Percentiles rank a stretch among this genome's conserved stretches.
These are phyloP conservation scores for Fomes fomentarius DNA, from an alignment of 1,284 basidiomycete species.

Conservation along the genomic window DNA sequence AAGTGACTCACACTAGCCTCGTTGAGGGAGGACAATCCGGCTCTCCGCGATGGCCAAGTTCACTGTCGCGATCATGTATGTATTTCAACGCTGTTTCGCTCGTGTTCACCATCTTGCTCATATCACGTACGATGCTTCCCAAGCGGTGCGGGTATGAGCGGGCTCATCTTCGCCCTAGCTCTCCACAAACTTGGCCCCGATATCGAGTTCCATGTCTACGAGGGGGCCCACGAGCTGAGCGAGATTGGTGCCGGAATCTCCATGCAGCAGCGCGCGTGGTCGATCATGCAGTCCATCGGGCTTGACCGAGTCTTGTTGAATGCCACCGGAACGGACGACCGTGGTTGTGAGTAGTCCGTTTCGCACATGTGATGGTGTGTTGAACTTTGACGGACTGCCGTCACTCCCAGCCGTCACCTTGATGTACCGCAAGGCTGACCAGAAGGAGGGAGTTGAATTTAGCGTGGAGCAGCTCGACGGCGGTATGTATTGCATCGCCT, in stretches of 20 bases:
- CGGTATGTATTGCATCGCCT: background rate
- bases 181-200: slow-evolving; percentile 38
- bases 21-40: too few species aligned
- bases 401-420: background rate
- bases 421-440: slow-evolving; percentile 10
- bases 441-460: slow-evolving; percentile 43
- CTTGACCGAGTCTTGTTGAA: slow-evolving; percentile 49
- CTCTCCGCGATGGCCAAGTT: too few species aligned
- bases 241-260: slow-evolving; percentile 62
- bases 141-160: slow-evolving; percentile 44
- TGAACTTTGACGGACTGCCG: background rate
- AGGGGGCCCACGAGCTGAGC: slow-evolving; percentile 47
- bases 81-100: too few species aligned
- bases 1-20: too few species aligned
- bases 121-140: too few species aligned
- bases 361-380: slow-evolving; percentile 19
- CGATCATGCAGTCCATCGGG: slow-evolving; percentile 50
- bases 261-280: slow-evolving; percentile 52
- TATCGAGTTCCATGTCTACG: slow-evolving; percentile 48
- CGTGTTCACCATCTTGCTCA: too few species aligned
- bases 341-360: too few species aligned
- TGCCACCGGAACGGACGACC: slow-evolving; percentile 40
- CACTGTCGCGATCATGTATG: too few species aligned
- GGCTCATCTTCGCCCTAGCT: slow-evolving; percentile 38
- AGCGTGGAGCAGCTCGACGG: slow-evolving; percentile 45